Base-by-base conservation (phyloP, 1,139 yeast species). In the Scheffersomyces quercinus region DNA sequence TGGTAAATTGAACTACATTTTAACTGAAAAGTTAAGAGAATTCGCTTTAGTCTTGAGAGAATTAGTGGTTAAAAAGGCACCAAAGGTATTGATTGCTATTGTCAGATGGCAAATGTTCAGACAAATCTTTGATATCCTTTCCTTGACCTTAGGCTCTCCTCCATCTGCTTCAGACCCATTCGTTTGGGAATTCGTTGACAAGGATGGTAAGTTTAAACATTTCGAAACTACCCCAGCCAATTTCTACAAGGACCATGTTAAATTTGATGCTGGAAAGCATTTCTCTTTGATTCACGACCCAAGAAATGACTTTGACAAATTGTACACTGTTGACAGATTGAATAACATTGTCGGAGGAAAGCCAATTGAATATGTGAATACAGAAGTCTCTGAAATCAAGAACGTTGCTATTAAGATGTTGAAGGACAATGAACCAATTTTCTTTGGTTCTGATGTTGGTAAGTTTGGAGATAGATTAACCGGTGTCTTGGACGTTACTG, bases 401-500 rank as follows among this genome's bases (percentile, higher is more conserved):
- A 56, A 71, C 28, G 73, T 82, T 37, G 87, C 88, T 15, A 79
- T 87, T 37, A 75, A 77, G 54, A 79, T 88, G 70, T 77, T 88
- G 59, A 77, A 83, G 63, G 75, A 72, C 48, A 82, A 86, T 64
- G 85, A 84, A 62, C 86, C 95, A 0, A 88, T 88, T 4, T 88
- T 87, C 67, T 88, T 88, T 58, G 96, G 95, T 13, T 83, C 90
- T 29, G 95, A 88, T 64, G 88, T 90, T 13, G 93, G 91, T n/a
- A 83, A 82, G 59, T 82, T 74, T 54, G 65, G 79, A 75, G 79
- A 83, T 62, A 73, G 75, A 46, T 61, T 61, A 28, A 60, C 77
- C 10, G 96, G 96, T 47, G 66, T 87, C 39, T 83, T 88, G 77
- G 95, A 87, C 58, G 67, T 79, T 12, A 73, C 77, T 30, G 76